Evolutionary conservation across 169 alveolate species (phyloP).

Genomic region (Babesia ovis): DNA sequence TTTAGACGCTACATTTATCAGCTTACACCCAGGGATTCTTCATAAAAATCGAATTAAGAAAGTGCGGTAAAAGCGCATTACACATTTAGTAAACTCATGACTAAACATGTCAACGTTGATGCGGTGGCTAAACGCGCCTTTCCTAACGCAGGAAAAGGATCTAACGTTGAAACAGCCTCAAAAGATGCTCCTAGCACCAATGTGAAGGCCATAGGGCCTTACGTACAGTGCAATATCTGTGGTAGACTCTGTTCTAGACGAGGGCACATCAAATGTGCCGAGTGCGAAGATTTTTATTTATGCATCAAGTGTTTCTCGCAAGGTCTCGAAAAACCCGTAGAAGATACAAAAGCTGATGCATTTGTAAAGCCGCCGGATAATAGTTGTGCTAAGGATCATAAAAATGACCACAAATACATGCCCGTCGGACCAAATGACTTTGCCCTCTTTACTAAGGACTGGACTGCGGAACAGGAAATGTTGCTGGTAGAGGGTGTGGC

Average conservation of each 20-base stretch:
- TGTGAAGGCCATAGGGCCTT: slow-evolving; percentile 67
- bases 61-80: no score
- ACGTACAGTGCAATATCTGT: slow-evolving; percentile 80
- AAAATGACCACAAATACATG: slow-evolving; percentile 81
- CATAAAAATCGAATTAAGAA: no score
- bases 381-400: slow-evolving; percentile 66
- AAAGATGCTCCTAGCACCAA: slow-evolving; percentile 26
- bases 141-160: slow-evolving; percentile 38
- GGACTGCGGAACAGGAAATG: slow-evolving; percentile 91
- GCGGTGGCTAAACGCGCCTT: slow-evolving; percentile 27
- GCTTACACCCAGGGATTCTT: no score
- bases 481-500: slow-evolving; percentile 87
- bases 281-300: slow-evolving; percentile 84
- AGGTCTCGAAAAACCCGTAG: slow-evolving; percentile 81
- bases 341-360: slow-evolving; percentile 45
- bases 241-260: slow-evolving; percentile 74
- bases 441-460: slow-evolving; percentile 80
- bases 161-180: neutral
- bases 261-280: slow-evolving; percentile 87
- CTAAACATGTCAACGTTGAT: neutral
- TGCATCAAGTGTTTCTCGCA: slow-evolving; percentile 86
- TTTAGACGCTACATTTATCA: neutral
- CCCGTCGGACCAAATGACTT: slow-evolving; percentile 87
- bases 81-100: neutral
- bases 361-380: slow-evolving; percentile 53